phyloP scores from a whole-genome alignment of 2,329 filamentous ascomycete genomes.

The Monilinia aucupariae region DNA sequence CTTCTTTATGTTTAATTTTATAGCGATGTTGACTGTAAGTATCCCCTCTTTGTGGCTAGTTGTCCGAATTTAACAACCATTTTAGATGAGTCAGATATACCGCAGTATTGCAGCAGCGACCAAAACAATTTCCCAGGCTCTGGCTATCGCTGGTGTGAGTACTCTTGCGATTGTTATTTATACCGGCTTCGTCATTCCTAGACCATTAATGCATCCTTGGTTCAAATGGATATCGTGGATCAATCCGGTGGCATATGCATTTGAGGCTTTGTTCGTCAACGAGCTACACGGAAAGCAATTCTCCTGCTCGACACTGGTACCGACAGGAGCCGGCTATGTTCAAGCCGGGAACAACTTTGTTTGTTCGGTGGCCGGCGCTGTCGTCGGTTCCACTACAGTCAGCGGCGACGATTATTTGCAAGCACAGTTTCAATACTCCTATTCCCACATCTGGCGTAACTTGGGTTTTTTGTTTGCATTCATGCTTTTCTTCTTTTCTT shows the following conservation, averaged over 20 bases:
- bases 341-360: slow-evolving; percentile 41
- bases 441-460: slow-evolving; percentile 44
- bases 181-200: slow-evolving; percentile 40
- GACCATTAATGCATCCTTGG: slow-evolving; percentile 60
- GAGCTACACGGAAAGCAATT: slow-evolving; percentile 76
- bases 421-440: slow-evolving; percentile 52
- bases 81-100: slow-evolving; percentile 63
- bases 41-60: slow-evolving; percentile 41
- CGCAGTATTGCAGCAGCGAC: slow-evolving; percentile 69
- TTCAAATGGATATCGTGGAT: slow-evolving; percentile 60
- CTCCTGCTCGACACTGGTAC: slow-evolving; percentile 47
- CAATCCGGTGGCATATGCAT: slow-evolving; percentile 62
- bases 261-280: slow-evolving; percentile 76
- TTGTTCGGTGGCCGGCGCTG: slow-evolving; percentile 55
- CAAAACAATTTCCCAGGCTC: slow-evolving; percentile 61
- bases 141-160: slow-evolving; percentile 56
- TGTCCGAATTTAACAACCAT: slow-evolving; percentile 64
- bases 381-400: slow-evolving; percentile 48
- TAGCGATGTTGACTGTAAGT: slow-evolving; percentile 53
- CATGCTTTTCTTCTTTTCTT: slow-evolving; percentile 54
- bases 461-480: slow-evolving; percentile 65
- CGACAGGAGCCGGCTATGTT: slow-evolving; percentile 37
- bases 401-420: slow-evolving; percentile 54
- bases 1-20: slow-evolving; percentile 47
- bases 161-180: slow-evolving; percentile 34